Conservation (phyloP, 768 basidiomycete genomes). For the Roridomyces roridus region DNA sequence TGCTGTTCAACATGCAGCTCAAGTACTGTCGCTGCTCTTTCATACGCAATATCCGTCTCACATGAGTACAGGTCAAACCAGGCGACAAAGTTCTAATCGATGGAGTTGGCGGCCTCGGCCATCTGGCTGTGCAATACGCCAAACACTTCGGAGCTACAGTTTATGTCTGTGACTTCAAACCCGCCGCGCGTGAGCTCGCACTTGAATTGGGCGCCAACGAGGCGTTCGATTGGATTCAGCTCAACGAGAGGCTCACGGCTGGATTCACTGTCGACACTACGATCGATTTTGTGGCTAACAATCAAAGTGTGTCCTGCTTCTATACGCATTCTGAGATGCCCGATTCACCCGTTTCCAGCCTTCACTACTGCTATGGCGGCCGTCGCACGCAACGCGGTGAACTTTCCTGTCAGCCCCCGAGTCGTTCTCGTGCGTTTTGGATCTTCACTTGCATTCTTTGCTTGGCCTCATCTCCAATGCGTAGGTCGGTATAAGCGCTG, state of each 20-base stretch:
- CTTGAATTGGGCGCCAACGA: constrained; percentile 26
- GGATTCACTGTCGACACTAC: constrained; percentile 29
- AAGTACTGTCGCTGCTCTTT: constrained; percentile 6
- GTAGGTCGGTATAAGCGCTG: constrained; percentile 18
- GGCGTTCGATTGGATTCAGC: constrained; percentile 25
- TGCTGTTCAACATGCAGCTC: constrained; percentile 19
- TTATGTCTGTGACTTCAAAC: too few relatives aligned
- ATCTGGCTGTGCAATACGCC: constrained; percentile 27
- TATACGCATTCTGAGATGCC: not conserved
- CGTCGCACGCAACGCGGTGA: constrained; percentile 15
- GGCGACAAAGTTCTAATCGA: constrained; percentile 26
- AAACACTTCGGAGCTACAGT: constrained; percentile 29
- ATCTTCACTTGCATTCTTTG: not conserved
- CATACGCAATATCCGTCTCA: too few relatives aligned
- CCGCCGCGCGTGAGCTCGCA: constrained; percentile 26
- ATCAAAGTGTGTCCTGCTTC: constrained; percentile 22
- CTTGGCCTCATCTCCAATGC: not conserved
- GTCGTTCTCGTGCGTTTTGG: constrained; percentile 10
- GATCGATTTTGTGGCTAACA: constrained; percentile 29
- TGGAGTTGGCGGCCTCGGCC: constrained; percentile 24
- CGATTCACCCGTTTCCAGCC: not conserved
- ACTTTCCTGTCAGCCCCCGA: constrained; percentile 13
- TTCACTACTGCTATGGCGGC: constrained; percentile 20
- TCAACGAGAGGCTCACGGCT: constrained; percentile 14
- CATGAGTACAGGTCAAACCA: too few relatives aligned